Evolutionary conservation across 2,329 filamentous ascomycete genomes (phyloP).

Genomic region (Venturia asperata): DNA sequence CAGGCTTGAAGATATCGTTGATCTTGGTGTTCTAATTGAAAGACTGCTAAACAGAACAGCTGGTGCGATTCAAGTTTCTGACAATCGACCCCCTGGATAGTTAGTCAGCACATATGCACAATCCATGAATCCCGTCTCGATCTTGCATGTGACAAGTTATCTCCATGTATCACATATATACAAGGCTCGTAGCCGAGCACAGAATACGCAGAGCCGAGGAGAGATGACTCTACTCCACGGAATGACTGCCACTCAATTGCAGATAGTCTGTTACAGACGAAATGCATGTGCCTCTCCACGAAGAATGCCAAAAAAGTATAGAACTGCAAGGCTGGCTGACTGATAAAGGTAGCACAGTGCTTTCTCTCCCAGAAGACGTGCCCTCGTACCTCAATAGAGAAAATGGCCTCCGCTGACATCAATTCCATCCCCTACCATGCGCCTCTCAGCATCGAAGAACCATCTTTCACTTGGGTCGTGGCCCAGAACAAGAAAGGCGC

Average conservation of each 20-base stretch:
- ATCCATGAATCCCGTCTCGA: too few relatives aligned
- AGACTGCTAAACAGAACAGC: too few relatives aligned
- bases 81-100: not conserved
- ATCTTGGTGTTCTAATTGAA: too few relatives aligned
- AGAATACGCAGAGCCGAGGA: not conserved
- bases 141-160: not conserved
- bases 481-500: constrained; percentile 19
- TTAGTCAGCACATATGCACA: not conserved
- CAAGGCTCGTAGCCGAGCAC: not conserved
- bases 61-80: too few relatives aligned
- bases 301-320: not conserved
- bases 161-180: not conserved
- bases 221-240: not conserved
- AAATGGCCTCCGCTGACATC: constrained; percentile 14
- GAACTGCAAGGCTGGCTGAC: constrained; percentile 10
- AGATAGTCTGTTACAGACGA: not conserved
- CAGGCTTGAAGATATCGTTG: too few relatives aligned
- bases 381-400: not conserved
- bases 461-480: constrained; percentile 16
- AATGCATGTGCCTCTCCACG: not conserved
- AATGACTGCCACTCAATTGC: not conserved
- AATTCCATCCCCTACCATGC: constrained; percentile 20
- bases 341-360: not conserved
- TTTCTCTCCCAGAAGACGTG: not conserved
- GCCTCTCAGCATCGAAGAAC: constrained; percentile 17